These are phyloP conservation scores for Papiliotrema flavescens DNA, from an alignment of 1,284 basidiomycete species.

Conservation along the genomic window DNA sequence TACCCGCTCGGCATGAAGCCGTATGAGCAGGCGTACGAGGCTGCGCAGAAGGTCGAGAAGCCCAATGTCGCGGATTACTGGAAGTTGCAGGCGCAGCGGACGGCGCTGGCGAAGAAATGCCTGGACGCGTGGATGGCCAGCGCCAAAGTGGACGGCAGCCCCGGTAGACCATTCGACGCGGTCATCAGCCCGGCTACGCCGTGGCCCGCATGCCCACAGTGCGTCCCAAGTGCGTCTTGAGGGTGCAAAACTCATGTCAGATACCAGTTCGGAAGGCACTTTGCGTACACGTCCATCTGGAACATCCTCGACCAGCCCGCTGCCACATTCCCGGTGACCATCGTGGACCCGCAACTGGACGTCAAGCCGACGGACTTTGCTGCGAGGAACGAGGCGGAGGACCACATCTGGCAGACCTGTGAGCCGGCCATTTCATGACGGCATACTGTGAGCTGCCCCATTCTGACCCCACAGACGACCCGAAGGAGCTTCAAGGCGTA, in stretches of 20 bases:
- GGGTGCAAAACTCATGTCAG: conserved; percentile 5
- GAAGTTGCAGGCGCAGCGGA: conserved; percentile 30
- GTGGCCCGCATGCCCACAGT: conserved; percentile 18
- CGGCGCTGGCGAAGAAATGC: conserved; percentile 24
- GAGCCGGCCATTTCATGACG: conserved; percentile 26
- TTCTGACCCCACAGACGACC: conserved; percentile 53
- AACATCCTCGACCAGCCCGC: conserved; percentile 36
- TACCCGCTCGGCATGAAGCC: conserved; percentile 27
- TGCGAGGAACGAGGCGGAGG: conserved; percentile 55
- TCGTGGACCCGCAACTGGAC: conserved; percentile 53
- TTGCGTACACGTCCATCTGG: conserved; percentile 39
- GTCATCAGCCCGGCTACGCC: conserved; percentile 32
- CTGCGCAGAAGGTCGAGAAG: background rate
- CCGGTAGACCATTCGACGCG: conserved; percentile 39
- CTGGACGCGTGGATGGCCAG: conserved; percentile 36
- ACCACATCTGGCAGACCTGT: conserved; percentile 58
- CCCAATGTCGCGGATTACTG: conserved; percentile 33
- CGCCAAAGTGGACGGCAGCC: conserved; percentile 26
- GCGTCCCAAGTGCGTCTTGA: conserved; percentile 11
- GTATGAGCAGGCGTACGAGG: conserved; percentile 24
- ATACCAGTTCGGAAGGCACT: conserved; percentile 26
- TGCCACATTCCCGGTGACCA: conserved; percentile 65
- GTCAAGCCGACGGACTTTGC: conserved; percentile 46
- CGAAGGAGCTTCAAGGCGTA: conserved; percentile 57
- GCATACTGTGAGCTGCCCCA: no score